Percentiles rank a stretch among this genome's conserved stretches.
phyloP scores from a whole-genome alignment of 345 rosid genomes.

The Sonneratia alba region DNA sequence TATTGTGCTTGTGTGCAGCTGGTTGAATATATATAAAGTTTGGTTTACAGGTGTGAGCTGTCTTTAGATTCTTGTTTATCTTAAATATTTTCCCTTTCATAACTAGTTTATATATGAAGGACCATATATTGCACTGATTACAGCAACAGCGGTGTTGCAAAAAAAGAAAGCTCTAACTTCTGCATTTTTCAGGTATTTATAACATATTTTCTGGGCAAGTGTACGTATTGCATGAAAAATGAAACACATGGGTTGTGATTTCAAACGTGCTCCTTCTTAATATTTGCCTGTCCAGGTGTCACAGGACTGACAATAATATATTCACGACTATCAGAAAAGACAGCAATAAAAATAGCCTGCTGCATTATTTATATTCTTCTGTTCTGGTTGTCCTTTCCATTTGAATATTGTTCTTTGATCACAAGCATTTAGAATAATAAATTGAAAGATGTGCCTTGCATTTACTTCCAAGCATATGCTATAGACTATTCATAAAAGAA shows the following conservation, averaged over 20 bases:
- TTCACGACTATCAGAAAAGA: background rate
- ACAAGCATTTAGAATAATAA: constrained; percentile 7
- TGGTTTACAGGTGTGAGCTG: background rate
- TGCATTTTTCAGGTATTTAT: background rate
- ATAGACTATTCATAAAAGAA: constrained; percentile 3
- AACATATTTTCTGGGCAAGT: background rate
- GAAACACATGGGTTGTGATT: too few species aligned
- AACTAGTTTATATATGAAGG: background rate
- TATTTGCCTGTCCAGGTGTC: background rate
- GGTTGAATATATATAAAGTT: background rate
- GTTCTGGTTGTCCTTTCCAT: constrained; percentile 4
- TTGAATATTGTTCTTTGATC: constrained; percentile 5
- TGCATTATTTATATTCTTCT: background rate
- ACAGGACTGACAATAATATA: background rate
- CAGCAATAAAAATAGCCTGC: background rate
- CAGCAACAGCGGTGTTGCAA: background rate
- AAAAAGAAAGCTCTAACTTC: background rate
- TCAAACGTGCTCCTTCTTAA: too few species aligned
- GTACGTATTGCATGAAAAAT: background rate
- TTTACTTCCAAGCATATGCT: constrained; percentile 5
- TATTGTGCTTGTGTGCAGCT: background rate
- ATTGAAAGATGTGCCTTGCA: constrained; percentile 12
- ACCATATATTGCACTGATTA: background rate
- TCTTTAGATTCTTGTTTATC: background rate
- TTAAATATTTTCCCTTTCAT: background rate